A percentile compares a stretch with the other conserved stretches of the same genome.
These are phyloP conservation scores for Aspergillus alliaceus DNA, from an alignment of 2,329 filamentous ascomycete genomes.

Conservation along the genomic window DNA sequence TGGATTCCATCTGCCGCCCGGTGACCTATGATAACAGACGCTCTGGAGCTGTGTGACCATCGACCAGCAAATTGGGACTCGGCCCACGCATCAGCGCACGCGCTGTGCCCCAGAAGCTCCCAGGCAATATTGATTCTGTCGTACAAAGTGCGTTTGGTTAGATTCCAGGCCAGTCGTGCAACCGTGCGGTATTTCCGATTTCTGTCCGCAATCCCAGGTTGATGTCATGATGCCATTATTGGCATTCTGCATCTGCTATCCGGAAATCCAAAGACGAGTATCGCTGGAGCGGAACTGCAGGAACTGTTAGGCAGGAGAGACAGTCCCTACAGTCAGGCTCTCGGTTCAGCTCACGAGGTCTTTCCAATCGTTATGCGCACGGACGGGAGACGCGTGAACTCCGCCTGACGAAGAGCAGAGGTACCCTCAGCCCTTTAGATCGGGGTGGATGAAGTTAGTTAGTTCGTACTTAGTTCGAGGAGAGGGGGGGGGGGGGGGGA, in stretches of 20 bases:
- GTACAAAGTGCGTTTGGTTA: constrained; percentile 14
- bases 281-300: constrained; percentile 25
- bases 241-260: constrained; percentile 10
- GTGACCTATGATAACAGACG: not conserved
- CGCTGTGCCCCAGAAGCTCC: constrained; percentile 9
- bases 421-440: constrained; percentile 7
- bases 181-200: constrained; percentile 15
- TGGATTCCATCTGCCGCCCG: not conserved
- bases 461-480: not conserved
- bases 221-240: constrained; percentile 9
- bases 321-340: constrained; percentile 10
- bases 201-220: constrained; percentile 10
- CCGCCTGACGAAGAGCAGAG: constrained; percentile 18
- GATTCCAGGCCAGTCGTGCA: constrained; percentile 10
- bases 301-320: constrained; percentile 22
- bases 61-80: constrained; percentile 14
- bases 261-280: constrained; percentile 19
- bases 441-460: constrained; percentile 1
- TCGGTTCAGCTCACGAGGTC: constrained; percentile 23
- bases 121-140: constrained; percentile 8
- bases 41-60: constrained; percentile 19
- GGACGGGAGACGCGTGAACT: constrained; percentile 24
- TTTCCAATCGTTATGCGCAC: constrained; percentile 19
- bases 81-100: constrained; percentile 23
- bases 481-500: not conserved